Base-by-base conservation (phyloP, 768 basidiomycete species). In the Sporobolomyces roseus region DNA sequence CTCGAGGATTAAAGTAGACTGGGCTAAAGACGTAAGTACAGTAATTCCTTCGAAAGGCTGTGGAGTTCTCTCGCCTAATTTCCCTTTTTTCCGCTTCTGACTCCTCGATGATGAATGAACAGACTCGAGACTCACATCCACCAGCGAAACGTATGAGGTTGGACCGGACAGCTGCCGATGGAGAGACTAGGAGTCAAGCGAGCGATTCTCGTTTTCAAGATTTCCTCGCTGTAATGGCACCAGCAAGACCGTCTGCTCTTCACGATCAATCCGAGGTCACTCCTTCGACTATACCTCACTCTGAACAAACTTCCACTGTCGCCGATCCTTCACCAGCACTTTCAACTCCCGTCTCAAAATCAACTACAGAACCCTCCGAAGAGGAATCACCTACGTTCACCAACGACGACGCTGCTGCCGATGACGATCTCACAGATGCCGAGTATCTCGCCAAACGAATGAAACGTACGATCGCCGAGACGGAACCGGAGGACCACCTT, bases 11-110 rank as follows among this genome's bases (percentile, higher is more conserved):
- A 85, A 78, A 64, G 91, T 93, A 4, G 82, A 84, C 29, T 77
- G 90, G 35, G 85, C 93, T 0, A 79, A 80, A 23, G 86, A 91
- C 77, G 93, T 93, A 75, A 72, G 86, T 81, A 25, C 65, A 29
- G 21, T 13, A 13, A 21, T n/a, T n/a, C 16, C 2, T 52, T 50
- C 49, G 49, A 25, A 3, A 50, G 8, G 8, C 10, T 9, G n/a
- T n/a, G n/a, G n/a, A n/a, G n/a, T n/a, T n/a, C n/a, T n/a, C n/a
- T n/a, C n/a, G n/a, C n/a, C n/a, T n/a, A n/a, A n/a, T n/a, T n/a
- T n/a, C n/a, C n/a, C n/a, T n/a, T n/a, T n/a, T n/a, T n/a, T n/a
- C n/a, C n/a, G n/a, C n/a, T n/a, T n/a, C n/a, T n/a, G n/a, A n/a
- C n/a, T n/a, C n/a, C n/a, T n/a, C n/a, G n/a, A n/a, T n/a, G n/a